A percentile compares a stretch with the other conserved stretches of the same genome.
phyloP scores from a whole-genome alignment of 495 filamentous ascomycete genomes.

The Sordaria brevicollis region DNA sequence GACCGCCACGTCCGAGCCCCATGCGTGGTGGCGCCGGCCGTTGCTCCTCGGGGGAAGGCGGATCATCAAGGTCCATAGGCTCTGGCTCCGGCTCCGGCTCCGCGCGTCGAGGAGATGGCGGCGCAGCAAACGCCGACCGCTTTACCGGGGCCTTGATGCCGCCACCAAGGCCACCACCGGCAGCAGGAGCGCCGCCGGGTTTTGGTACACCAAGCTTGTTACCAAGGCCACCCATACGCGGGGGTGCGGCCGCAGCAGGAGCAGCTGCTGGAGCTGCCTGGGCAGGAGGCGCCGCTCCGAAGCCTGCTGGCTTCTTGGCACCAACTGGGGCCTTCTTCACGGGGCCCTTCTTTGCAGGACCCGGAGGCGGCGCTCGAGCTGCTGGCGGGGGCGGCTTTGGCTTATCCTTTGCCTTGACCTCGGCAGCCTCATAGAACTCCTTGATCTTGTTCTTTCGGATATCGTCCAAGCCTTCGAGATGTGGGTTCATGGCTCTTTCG shows the following conservation, averaged over 20 bases:
- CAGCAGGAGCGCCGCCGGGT: constrained; percentile 16
- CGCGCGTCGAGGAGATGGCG: constrained; percentile 33
- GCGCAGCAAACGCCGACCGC: constrained; percentile 50
- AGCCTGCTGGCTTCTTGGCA: constrained; percentile 26
- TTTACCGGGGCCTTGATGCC: constrained; percentile 62
- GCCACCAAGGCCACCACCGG: constrained; percentile 44
- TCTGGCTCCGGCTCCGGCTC: constrained; percentile 4
- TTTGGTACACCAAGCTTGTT: constrained; percentile 59
- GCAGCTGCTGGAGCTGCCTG: constrained; percentile 27
- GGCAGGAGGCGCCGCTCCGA: constrained; percentile 26
- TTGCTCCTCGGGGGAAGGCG: not conserved
- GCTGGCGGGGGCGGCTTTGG: constrained; percentile 71
- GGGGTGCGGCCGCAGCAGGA: constrained; percentile 35
- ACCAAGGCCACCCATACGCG: constrained; percentile 41
- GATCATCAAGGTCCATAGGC: constrained; percentile 12
- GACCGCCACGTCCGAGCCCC: constrained; percentile 52
- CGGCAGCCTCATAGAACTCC: constrained; percentile 82
- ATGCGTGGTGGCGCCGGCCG: constrained; percentile 52
- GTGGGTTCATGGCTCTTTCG: constrained; percentile 90
- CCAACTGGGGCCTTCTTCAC: constrained; percentile 33
- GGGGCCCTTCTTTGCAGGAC: constrained; percentile 30
- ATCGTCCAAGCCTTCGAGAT: constrained; percentile 91
- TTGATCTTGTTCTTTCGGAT: constrained; percentile 95
- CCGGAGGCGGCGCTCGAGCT: constrained; percentile 47
- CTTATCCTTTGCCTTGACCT: constrained; percentile 95